These are phyloP conservation scores for Suillus decipiens DNA, from an alignment of 768 basidiomycete genomes.

Conservation along the genomic window DNA sequence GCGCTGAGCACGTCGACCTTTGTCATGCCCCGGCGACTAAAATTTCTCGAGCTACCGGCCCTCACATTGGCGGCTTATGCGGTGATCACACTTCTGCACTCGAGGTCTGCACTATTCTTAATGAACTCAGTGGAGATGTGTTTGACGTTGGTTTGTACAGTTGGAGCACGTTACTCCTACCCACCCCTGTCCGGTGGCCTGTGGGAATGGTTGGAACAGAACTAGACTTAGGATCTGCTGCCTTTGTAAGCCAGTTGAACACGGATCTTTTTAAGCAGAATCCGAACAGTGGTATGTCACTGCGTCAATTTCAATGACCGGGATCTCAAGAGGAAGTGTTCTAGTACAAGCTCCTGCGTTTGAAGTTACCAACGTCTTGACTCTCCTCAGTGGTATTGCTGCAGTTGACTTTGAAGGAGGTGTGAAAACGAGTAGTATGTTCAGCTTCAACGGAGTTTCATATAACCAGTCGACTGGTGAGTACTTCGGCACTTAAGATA, in stretches of 20 bases:
- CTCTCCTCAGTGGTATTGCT: slow-evolving; percentile 2
- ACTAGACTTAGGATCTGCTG: neutral
- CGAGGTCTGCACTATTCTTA: neutral
- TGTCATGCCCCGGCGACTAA: no score
- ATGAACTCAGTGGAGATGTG: neutral
- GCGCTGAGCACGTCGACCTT: slow-evolving; percentile 2
- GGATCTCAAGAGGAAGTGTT: neutral
- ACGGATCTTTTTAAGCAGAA: no score
- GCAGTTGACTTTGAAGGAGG: neutral
- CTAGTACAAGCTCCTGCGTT: neutral
- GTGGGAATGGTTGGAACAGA: neutral
- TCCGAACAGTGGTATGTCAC: neutral
- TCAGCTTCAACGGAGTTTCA: slow-evolving; percentile 5
- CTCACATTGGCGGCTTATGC: neutral
- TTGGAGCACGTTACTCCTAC: slow-evolving; percentile 4
- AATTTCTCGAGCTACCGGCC: neutral
- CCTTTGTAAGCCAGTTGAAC: neutral
- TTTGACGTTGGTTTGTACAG: neutral
- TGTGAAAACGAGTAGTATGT: neutral
- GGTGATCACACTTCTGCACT: neutral
- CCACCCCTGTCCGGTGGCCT: neutral
- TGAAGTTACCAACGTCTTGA: neutral
- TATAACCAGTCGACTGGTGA: slow-evolving; percentile 4
- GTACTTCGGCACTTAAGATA: neutral
- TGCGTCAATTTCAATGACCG: neutral